phyloP scores from a whole-genome alignment of 2,329 filamentous ascomycete genomes.

The Cadophora sp. region DNA sequence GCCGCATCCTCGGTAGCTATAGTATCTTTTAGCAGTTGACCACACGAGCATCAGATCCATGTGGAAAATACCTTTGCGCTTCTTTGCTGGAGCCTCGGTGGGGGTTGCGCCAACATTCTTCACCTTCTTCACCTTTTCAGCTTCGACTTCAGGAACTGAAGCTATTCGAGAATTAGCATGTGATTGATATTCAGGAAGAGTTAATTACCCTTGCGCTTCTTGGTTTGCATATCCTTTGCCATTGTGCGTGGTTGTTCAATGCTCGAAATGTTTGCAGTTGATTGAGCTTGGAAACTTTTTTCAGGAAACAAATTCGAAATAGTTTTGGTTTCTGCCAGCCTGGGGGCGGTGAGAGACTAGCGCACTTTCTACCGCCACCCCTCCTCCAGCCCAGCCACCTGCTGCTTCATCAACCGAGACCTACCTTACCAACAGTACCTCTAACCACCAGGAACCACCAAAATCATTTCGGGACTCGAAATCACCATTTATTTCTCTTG shows the following conservation, averaged over 20 bases:
- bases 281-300: conserved; percentile 22
- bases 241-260: conserved; percentile 47
- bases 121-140: conserved; percentile 47
- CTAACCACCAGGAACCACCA: neutral
- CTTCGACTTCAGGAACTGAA: conserved; percentile 47
- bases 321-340: conserved; percentile 10
- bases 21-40: conserved; percentile 3
- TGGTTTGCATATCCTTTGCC: conserved; percentile 59
- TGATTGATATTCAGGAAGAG: neutral
- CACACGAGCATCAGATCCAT: neutral
- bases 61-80: conserved; percentile 44
- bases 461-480: neutral
- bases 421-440: too few species aligned
- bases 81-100: conserved; percentile 39
- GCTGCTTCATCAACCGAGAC: neutral
- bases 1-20: conserved; percentile 44
- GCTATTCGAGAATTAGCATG: conserved; percentile 40
- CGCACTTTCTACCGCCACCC: neutral
- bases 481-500: too few species aligned
- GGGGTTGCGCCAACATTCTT: conserved; percentile 46
- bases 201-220: conserved; percentile 60
- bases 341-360: neutral
- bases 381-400: neutral
- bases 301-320: conserved; percentile 5
- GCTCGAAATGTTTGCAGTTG: neutral